Percentiles rank a stretch among this genome's conserved stretches.
Evolutionary conservation across 768 basidiomycete genomes (phyloP).

Genomic region (Boletellus emodensis): DNA sequence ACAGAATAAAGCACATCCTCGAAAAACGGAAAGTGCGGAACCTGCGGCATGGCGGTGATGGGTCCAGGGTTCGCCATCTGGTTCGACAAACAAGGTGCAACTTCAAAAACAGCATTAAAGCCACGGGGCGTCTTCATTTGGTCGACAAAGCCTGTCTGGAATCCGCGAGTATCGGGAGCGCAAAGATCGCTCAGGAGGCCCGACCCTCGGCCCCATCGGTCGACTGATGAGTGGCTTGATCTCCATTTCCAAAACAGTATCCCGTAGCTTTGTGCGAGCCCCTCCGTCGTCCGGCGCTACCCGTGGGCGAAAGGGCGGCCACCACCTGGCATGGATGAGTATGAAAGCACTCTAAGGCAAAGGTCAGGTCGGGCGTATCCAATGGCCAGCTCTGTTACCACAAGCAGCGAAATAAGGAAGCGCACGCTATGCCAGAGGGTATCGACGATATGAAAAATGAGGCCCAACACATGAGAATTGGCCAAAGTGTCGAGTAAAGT

Average conservation of each 20-base stretch:
- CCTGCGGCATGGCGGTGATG: background rate
- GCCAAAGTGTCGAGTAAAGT: slow-evolving; percentile 4
- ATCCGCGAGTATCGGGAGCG: slow-evolving; percentile 41
- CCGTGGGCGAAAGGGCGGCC: slow-evolving; percentile 5
- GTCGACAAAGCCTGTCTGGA: slow-evolving; percentile 43
- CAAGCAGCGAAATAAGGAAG: slow-evolving; percentile 35
- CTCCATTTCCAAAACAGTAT: slow-evolving; percentile 1
- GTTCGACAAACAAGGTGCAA: background rate
- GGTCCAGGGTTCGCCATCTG: slow-evolving; percentile 7
- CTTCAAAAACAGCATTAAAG: slow-evolving; percentile 5
- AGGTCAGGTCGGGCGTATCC: slow-evolving; percentile 4
- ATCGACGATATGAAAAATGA: slow-evolving; percentile 21
- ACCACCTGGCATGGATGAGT: slow-evolving; percentile 30
- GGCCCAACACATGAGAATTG: slow-evolving; percentile 28
- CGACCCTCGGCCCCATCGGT: background rate
- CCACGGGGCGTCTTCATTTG: slow-evolving; percentile 15
- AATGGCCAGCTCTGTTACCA: slow-evolving; percentile 33
- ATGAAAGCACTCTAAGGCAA: slow-evolving; percentile 33
- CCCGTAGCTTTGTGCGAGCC: background rate
- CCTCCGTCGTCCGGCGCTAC: background rate
- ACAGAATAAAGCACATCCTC: background rate
- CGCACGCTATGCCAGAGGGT: slow-evolving; percentile 32
- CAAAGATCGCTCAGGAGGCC: slow-evolving; percentile 6
- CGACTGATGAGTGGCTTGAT: slow-evolving; percentile 5
- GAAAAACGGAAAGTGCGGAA: background rate